Base-by-base conservation (phyloP, 192 early-diverging fungal genomes). In the Globomyces pollinis-pini region DNA sequence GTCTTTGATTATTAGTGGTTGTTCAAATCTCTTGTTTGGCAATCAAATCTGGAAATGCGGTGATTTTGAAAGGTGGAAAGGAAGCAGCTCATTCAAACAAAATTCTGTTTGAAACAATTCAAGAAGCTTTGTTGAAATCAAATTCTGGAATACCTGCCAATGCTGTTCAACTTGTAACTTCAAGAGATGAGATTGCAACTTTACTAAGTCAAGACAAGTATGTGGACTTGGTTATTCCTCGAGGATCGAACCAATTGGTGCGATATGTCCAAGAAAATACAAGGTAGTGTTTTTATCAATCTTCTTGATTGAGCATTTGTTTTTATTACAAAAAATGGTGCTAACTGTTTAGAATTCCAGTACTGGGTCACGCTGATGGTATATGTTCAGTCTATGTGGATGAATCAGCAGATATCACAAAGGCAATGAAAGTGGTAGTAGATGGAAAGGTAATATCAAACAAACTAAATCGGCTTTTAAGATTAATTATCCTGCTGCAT, bases 311-410 rank as follows among this genome's bases (percentile, higher is more conserved):
- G n/a, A n/a, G n/a, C n/a, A n/a, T n/a, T 39, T n/a, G 11, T 56
- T 26, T 13, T 15, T 20, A 28, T 5, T 20, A 5, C n/a, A n/a
- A n/a, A 21, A 41, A 18, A 70, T 15, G 20, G n/a, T n/a, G n/a
- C n/a, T n/a, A n/a, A n/a, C n/a, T n/a, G n/a, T n/a, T 13, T 66
- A 88, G 96, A 49, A 99, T 99, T 59, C 96, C 96, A 24, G 96
- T 99, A n/a, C 78, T 99, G 26, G 96, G 96, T 39, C 96, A 99
- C 63, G 96, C 96, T 29, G 96, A 99, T 72, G 96, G 96, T 20
- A 68, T 99, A 39, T 99, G 96, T 77, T 86, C 91, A 5, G 82
- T 89, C 3, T 99, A 83, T 67, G 64, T 99, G 28, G 94, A 96
- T 69, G 81, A 84, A 50, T 71, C 78, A 13, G 87, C 91, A 24